Evolutionary conservation across 2,329 filamentous ascomycete species (phyloP).

Genomic region (Beauveria varroae): DNA sequence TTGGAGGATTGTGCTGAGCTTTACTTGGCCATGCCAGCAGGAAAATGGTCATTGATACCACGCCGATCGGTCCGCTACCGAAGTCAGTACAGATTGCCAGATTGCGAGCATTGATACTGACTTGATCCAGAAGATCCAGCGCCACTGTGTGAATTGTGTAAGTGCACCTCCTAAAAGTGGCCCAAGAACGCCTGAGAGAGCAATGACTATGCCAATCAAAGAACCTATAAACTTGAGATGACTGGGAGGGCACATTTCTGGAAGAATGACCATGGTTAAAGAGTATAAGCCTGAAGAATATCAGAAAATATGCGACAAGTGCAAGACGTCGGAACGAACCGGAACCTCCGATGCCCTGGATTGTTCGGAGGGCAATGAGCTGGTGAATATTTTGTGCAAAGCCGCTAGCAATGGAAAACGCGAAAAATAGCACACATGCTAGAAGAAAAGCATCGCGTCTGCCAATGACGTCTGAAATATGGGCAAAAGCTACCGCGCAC

Average conservation of each 20-base stretch:
- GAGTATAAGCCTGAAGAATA: slow-evolving; percentile 39
- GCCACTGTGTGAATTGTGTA: slow-evolving; percentile 42
- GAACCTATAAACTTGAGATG: slow-evolving; percentile 36
- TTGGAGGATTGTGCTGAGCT: slow-evolving; percentile 29
- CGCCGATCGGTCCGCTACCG: slow-evolving; percentile 42
- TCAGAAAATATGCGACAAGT: neutral
- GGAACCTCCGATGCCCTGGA: slow-evolving; percentile 43
- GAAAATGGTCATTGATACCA: slow-evolving; percentile 39
- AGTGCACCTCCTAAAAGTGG: slow-evolving; percentile 45
- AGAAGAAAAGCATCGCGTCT: slow-evolving; percentile 42
- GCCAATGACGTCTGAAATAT: slow-evolving; percentile 47
- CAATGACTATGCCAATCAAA: slow-evolving; percentile 41
- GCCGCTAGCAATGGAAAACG: slow-evolving; percentile 49
- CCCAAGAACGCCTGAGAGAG: slow-evolving; percentile 41
- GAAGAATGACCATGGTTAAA: slow-evolving; percentile 47
- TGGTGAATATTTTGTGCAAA: slow-evolving; percentile 34
- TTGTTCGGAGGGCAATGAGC: slow-evolving; percentile 31
- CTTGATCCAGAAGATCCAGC: slow-evolving; percentile 56
- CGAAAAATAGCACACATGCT: slow-evolving; percentile 46
- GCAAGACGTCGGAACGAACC: slow-evolving; percentile 25
- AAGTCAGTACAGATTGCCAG: slow-evolving; percentile 1
- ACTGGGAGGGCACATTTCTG: slow-evolving; percentile 38
- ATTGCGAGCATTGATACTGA: slow-evolving; percentile 26
- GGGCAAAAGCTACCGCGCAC: slow-evolving; percentile 48
- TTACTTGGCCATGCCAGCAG: slow-evolving; percentile 41